phyloP scores from a whole-genome alignment of 176 grass and related monocot species.

The Eremochloa ophiuroides region DNA sequence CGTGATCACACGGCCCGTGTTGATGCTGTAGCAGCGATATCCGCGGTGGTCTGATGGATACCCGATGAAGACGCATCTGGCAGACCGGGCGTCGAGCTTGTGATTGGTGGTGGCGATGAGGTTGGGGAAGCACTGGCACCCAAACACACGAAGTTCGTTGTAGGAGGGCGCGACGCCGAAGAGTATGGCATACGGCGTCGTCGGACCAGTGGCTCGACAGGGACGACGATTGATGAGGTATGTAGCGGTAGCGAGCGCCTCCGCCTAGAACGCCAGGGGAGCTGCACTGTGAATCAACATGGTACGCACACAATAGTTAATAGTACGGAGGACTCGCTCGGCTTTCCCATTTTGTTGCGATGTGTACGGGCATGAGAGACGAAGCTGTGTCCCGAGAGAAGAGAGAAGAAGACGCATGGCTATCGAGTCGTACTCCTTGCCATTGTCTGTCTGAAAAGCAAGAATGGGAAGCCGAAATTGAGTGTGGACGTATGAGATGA shows the following conservation, averaged over 20 bases:
- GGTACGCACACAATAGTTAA: not conserved
- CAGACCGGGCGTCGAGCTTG: fast-evolving
- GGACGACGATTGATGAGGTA: not conserved
- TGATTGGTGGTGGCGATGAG: too few species aligned
- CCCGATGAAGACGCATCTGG: too few species aligned
- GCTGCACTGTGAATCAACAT: not conserved
- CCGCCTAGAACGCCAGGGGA: not conserved
- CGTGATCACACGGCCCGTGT: too few species aligned
- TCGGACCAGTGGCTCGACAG: fast-evolving
- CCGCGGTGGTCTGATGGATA: too few species aligned
- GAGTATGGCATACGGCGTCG: not conserved
- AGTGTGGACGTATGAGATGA: too few species aligned
- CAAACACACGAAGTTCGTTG: too few species aligned
- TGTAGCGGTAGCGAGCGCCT: not conserved
- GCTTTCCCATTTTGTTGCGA: not conserved
- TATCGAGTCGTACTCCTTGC: too few species aligned
- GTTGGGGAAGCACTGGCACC: too few species aligned
- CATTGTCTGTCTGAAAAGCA: too few species aligned
- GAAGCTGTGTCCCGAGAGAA: not conserved
- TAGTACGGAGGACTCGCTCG: fast-evolving
- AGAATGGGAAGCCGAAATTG: too few species aligned
- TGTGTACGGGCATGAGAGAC: not conserved
- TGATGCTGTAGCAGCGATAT: too few species aligned
- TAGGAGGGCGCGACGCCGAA: too few species aligned
- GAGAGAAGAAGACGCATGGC: not conserved